Percentiles rank a stretch among this genome's conserved stretches.
Evolutionary conservation across 2,329 filamentous ascomycete genomes (phyloP).

Genomic region (Colletotrichum sp.): DNA sequence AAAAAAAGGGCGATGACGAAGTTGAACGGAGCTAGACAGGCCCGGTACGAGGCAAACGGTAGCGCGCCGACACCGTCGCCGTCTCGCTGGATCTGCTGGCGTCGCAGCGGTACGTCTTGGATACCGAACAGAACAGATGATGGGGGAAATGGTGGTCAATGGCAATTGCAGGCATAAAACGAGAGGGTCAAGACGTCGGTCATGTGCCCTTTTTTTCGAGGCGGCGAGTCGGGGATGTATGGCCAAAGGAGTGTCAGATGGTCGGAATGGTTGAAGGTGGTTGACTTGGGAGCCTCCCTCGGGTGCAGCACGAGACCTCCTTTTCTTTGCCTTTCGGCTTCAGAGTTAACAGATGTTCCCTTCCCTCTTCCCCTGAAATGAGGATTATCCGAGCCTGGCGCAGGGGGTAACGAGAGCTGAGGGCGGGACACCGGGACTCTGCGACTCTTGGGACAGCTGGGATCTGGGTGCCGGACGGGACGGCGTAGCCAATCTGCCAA

Average conservation of each 20-base stretch:
- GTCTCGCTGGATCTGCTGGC: neutral
- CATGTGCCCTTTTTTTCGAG: neutral
- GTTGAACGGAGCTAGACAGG: neutral
- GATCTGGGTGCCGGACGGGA: constrained; percentile 5
- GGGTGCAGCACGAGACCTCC: constrained; percentile 14
- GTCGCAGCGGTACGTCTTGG: neutral
- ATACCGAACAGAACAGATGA: constrained; percentile 1
- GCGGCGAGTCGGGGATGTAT: neutral
- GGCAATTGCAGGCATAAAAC: neutral
- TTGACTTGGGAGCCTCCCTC: neutral
- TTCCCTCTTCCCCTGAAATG: constrained; percentile 10
- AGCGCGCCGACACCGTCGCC: neutral
- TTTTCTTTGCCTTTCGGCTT: neutral
- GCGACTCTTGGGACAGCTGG: neutral
- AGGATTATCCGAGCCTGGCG: constrained; percentile 16
- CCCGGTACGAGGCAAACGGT: neutral
- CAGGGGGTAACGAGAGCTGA: neutral
- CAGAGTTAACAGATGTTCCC: neutral
- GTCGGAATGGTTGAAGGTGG: constrained; percentile 2
- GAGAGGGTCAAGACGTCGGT: neutral
- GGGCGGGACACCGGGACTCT: neutral
- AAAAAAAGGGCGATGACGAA: constrained; percentile 12
- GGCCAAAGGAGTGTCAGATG: constrained; percentile 11
- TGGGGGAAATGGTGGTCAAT: neutral
- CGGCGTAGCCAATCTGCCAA: constrained; percentile 5